phyloP scores from a whole-genome alignment of 2,329 filamentous ascomycete species.

The Didymella exigua region DNA sequence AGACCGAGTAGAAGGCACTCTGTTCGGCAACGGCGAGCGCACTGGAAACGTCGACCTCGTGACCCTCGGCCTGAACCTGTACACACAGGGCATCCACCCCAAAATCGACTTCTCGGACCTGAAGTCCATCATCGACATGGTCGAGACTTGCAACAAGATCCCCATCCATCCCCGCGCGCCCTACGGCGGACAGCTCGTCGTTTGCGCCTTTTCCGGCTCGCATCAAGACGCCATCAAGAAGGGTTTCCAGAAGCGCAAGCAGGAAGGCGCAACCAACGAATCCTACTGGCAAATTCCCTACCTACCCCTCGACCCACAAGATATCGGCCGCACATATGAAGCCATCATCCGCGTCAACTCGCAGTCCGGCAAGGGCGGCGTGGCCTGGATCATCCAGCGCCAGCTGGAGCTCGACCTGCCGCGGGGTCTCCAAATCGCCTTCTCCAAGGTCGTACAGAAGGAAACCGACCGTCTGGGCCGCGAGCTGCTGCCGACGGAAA shows the following conservation, averaged over 20 bases:
- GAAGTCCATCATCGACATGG: slow-evolving; percentile 80
- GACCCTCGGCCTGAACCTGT: slow-evolving; percentile 89
- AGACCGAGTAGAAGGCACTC: slow-evolving; percentile 89
- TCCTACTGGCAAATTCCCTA: slow-evolving; percentile 86
- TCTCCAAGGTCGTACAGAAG: slow-evolving; percentile 83
- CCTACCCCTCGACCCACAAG: slow-evolving; percentile 87
- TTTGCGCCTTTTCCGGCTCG: slow-evolving; percentile 87
- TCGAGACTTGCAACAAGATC: slow-evolving; percentile 94
- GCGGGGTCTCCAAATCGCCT: slow-evolving; percentile 88
- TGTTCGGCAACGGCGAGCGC: slow-evolving; percentile 93
- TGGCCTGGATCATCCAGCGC: slow-evolving; percentile 90
- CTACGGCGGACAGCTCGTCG: slow-evolving; percentile 89
- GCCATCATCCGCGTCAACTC: slow-evolving; percentile 98
- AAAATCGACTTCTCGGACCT: slow-evolving; percentile 92
- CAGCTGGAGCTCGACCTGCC: slow-evolving; percentile 91
- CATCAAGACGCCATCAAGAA: slow-evolving; percentile 98
- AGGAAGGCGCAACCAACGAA: slow-evolving; percentile 63
- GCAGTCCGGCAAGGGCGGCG: slow-evolving; percentile 91
- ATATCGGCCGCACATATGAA: slow-evolving; percentile 97
- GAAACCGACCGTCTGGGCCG: slow-evolving; percentile 79
- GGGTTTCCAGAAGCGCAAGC: slow-evolving; percentile 73
- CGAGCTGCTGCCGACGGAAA: slow-evolving; percentile 83
- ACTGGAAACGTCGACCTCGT: slow-evolving; percentile 96
- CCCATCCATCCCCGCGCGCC: slow-evolving; percentile 87
- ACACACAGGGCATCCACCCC: slow-evolving; percentile 87